Conservation (phyloP, 164 flowering plant genomes). For the Stephania yunnanensis region DNA sequence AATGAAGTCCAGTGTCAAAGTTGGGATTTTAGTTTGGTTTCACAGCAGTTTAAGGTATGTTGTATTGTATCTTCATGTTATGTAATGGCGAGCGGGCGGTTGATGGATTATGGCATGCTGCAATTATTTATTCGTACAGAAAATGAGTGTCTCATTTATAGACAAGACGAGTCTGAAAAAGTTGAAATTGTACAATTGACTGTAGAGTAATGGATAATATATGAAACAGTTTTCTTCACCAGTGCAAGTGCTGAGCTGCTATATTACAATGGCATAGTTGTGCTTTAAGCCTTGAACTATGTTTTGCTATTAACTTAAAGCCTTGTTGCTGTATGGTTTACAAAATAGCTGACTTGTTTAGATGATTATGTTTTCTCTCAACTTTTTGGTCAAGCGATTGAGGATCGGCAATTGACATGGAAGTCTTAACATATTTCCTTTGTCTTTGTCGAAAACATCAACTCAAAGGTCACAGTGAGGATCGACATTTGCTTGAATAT, state of each 20-base stretch:
- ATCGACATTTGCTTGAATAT: background rate
- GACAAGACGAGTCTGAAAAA: background rate
- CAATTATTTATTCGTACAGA: background rate
- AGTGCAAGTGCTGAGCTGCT: background rate
- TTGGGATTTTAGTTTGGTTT: background rate
- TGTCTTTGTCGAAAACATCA: background rate
- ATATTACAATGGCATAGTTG: background rate
- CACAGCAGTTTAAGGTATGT: background rate
- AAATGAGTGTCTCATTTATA: background rate
- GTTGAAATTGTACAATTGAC: background rate
- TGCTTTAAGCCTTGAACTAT: background rate
- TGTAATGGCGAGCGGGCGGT: background rate
- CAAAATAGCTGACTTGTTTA: background rate
- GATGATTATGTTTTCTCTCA: too few relatives aligned
- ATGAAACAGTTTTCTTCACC: background rate
- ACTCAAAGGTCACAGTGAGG: background rate
- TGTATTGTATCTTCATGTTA: background rate
- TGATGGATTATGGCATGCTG: background rate
- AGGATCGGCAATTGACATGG: background rate
- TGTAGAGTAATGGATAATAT: background rate
- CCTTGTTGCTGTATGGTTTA: background rate
- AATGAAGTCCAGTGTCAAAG: background rate
- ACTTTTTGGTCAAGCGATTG: too few relatives aligned
- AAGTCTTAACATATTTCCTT: background rate
- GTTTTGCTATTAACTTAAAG: background rate